Base-by-base conservation (phyloP, 495 filamentous ascomycete species). In the Glarea lozoyensis region DNA sequence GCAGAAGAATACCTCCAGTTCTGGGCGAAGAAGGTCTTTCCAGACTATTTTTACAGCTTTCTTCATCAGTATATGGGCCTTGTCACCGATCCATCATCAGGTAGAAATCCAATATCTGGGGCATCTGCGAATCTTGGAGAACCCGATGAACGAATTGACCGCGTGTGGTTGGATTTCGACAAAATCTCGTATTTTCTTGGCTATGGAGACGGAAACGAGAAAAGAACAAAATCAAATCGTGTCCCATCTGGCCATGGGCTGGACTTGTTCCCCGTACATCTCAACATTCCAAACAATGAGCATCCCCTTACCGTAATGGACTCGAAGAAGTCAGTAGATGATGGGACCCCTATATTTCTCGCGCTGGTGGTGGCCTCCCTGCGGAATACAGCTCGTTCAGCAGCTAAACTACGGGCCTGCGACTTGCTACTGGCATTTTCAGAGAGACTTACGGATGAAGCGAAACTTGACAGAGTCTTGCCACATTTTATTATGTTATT, bases 51-150 rank as follows among this genome's bases (percentile, higher is more conserved):
- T 47, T 95, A 94, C 70, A 93, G 76, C 62, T 95, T 96, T 57
- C 74, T 98, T 23, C 92, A 98, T 56, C 86, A 94, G 49, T 94
- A 96, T 60, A 94, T 98, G 87, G 86, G 83, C 50, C 69, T 92
- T 30, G 86, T 99, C 54, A 97, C 93, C 2, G 90, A 99, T 58
- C 84, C 88, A n/a, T 84, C 81, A 2, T 83, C 85, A 21, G 87
- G 86, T 2, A 79, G 79, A 40, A 69, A 72, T 30, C 65, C 76
- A 15, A 66, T 84, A 7, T 78, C 78, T 16, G 69, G 77, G 1
- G 74, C 76, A 13, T 66, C 70, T 15, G 72, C 72, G 30, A 88
- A 83, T 46, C 65, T 85, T 46, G 83, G 81, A 30, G 84, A 94
- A 53, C 76, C 88, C 0, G 93, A 99, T 61, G 85, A 95, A 46